phyloP scores from a whole-genome alignment of 129 eudicot genomes.

The Pittosporum tobira region DNA sequence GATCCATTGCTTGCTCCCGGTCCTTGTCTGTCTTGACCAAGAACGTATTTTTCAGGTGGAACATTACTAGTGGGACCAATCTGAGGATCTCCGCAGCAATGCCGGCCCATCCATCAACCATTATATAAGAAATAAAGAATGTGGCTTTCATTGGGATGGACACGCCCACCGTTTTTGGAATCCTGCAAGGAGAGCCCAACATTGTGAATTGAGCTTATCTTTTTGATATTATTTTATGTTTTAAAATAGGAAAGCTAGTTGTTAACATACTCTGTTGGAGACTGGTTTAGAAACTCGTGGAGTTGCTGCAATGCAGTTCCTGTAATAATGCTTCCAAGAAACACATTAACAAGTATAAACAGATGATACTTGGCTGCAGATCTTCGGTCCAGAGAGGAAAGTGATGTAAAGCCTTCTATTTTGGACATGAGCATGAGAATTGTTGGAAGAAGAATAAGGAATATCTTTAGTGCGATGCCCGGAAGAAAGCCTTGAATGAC shows the following conservation, averaged over 20 bases:
- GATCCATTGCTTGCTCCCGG: conserved; percentile 85
- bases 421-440: conserved; percentile 86
- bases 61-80: conserved; percentile 60
- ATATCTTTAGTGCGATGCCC: conserved; percentile 71
- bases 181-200: conserved; percentile 34
- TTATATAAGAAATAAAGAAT: conserved; percentile 64
- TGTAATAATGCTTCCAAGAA: conserved; percentile 74
- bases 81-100: conserved; percentile 81
- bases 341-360: conserved; percentile 79
- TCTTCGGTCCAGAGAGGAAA: conserved; percentile 63
- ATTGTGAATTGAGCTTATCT: background rate
- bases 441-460: conserved; percentile 73
- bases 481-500: conserved; percentile 90
- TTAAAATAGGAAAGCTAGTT: background rate
- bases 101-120: conserved; percentile 97
- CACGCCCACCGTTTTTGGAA: conserved; percentile 78
- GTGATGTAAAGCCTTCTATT: conserved; percentile 71
- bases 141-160: conserved; percentile 92
- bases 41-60: conserved; percentile 73
- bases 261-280: conserved; percentile 67
- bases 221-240: background rate
- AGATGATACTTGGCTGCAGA: conserved; percentile 75
- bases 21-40: conserved; percentile 79
- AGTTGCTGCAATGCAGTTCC: conserved; percentile 97
- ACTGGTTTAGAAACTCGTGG: conserved; percentile 45